Evolutionary conservation across 2,329 filamentous ascomycete species (phyloP), one percentile per base, ranked within the genome.

Genomic region (Aspergillus brunneoviolaceus): DNA sequence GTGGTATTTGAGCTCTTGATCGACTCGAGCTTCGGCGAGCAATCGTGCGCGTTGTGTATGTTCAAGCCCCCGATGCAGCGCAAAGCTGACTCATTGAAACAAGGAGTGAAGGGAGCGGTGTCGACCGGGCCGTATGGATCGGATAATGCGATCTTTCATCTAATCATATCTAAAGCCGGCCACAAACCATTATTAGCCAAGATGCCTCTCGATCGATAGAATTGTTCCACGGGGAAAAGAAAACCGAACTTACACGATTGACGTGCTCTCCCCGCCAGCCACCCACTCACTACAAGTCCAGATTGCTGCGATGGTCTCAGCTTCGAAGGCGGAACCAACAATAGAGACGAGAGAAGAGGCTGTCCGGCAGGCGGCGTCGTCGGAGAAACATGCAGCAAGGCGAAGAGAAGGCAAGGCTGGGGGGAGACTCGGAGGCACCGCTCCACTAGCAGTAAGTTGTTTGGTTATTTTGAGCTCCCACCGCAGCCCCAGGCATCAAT

Each of bases 341-440:
- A 65, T 59, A 59, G 66, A 64, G 62, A 67, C 61, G 63, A 62
- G 59, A 65, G 63, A 63, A 61, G 52, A 66, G 53, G 62, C 61
- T 67, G 62, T 68, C 69, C 67, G 64, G 57, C 60, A 63, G 66
- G 66, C 62, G 65, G 69, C 67, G 72, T 73, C 69, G 73, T 74
- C 72, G 64, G 65, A 74, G 70, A 66, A 76, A 74, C 71, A 68
- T 63, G 67, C 58, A 68, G 61, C 60, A 63, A 63, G 65, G 62
- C 61, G 57, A 63, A 69, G 66, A 58, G 39, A 45, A 19, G 39
- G 16, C 14, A 45, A 45, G 39, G 39, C 39, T 45, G 39, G 16
- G 39, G 21, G 39, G 14, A 35, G 16, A 12, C 16, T 45, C 14
- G 33, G 33, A 12, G 14, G 11, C 5, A 35, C 33, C 33, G 57